phyloP scores from a whole-genome alignment of 2,329 filamentous ascomycete species.

The Thermothelomyces thermophilus region DNA sequence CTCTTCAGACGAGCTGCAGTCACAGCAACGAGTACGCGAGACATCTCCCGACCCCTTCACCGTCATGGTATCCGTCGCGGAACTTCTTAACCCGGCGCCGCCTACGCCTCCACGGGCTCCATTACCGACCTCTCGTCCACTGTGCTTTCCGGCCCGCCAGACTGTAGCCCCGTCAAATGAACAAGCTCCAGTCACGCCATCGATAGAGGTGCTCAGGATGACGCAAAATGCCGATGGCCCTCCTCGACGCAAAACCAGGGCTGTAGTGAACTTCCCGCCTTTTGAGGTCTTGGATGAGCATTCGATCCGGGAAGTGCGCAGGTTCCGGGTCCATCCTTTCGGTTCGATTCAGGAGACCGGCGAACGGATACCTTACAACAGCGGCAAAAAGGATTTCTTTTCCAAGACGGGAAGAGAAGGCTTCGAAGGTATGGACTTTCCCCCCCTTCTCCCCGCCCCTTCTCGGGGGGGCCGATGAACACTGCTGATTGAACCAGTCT shows the following conservation, averaged over 20 bases:
- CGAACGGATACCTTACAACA: constrained; percentile 86
- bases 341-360: constrained; percentile 55
- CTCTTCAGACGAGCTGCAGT: constrained; percentile 13
- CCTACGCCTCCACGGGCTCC: constrained; percentile 33
- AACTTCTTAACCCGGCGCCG: constrained; percentile 57
- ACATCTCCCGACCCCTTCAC: constrained; percentile 27
- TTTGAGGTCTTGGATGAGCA: constrained; percentile 59
- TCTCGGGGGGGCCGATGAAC: too few relatives aligned
- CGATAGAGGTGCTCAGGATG: constrained; percentile 48
- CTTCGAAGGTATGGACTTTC: constrained; percentile 64
- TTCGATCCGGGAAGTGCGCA: constrained; percentile 51
- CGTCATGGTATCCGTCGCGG: constrained; percentile 57
- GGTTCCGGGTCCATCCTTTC: constrained; percentile 61
- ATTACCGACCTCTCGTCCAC: constrained; percentile 35
- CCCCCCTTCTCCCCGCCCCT: too few relatives aligned
- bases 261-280: constrained; percentile 63
- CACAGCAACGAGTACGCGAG: constrained; percentile 37
- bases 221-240: constrained; percentile 60
- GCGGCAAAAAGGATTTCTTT: constrained; percentile 83
- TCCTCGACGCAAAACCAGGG: constrained; percentile 55
- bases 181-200: constrained; percentile 22
- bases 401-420: constrained; percentile 80
- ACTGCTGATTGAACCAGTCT: constrained; percentile 46
- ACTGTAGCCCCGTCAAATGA: constrained; percentile 30
- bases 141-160: constrained; percentile 33